Conservation (phyloP, 805 yeast genomes). For the Cyberlindnera maritima region DNA sequence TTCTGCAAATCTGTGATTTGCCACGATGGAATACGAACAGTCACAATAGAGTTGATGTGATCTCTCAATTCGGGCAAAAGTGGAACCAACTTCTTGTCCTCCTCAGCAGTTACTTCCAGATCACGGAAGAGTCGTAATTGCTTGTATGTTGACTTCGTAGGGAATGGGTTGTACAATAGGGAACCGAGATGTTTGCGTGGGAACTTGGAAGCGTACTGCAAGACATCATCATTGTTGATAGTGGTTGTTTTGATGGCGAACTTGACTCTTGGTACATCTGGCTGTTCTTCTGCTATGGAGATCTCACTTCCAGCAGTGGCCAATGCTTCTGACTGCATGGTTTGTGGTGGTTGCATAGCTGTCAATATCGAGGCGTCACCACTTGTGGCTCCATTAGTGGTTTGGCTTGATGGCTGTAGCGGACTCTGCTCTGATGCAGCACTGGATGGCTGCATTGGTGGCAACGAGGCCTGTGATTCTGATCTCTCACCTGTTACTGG, state of each 20-base stretch:
- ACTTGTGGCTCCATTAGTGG: not conserved
- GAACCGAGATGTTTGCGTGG: constrained; percentile 51
- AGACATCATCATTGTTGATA: constrained; percentile 39
- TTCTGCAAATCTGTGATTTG: constrained; percentile 25
- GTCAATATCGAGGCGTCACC: not conserved
- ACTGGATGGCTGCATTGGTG: not conserved
- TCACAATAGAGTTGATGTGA: constrained; percentile 39
- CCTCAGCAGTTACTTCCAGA: not conserved
- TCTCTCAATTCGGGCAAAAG: constrained; percentile 33
- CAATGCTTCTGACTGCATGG: not conserved
- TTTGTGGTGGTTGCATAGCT: not conserved
- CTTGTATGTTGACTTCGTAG: constrained; percentile 41
- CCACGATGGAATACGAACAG: constrained; percentile 29
- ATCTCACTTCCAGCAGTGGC: not conserved
- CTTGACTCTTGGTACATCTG: not conserved
- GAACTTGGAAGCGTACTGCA: constrained; percentile 38
- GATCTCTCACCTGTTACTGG: not conserved
- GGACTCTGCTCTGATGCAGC: not conserved
- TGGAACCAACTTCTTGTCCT: constrained; percentile 22
- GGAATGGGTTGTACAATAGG: constrained; percentile 54
- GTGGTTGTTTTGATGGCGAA: constrained; percentile 13
- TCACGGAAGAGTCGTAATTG: constrained; percentile 17
- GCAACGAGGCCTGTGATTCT: not conserved
- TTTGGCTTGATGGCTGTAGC: not conserved
- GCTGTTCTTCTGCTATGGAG: not conserved